Base-by-base conservation (phyloP, 2,329 filamentous ascomycete species). In the Rutstroemia sydowiana region DNA sequence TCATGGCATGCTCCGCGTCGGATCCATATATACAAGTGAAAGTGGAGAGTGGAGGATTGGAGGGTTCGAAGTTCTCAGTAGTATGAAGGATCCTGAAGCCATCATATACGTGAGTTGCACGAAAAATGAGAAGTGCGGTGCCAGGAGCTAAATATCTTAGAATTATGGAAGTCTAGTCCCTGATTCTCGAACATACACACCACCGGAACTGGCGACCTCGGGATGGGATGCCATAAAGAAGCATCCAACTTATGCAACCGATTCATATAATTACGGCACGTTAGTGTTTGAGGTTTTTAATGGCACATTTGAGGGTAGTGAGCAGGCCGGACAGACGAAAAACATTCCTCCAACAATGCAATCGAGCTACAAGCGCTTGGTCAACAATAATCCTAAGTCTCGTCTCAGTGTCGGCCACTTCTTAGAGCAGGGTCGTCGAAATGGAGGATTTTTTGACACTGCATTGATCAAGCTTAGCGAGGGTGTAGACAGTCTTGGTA, bases 11-110 rank as follows among this genome's bases (percentile, higher is more conserved):
- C 74, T 98, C 48, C 84, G 88, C 56, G 86, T 88, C 18, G 87
- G 87, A 0, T 95, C 92, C 0, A 77, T 98, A 58, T 98, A 91
- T 69, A 93, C 88, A 3, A 90, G 89, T 55, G 92, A 97, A 66
- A 96, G 93, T 65, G 93, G 93, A 53, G 93, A 98, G 71, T 98
- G 93, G 93, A 97, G 95, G 65, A 73, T 98, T 2, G 91, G 87
- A 18, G 93, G 93, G 0, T 95, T 98, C 61, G 93, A 98, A 60
- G 79, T 95, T 5, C 70, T 97, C 54, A 97, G 91, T 70, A 96
- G 87, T 34, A 84, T 97, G 71, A 97, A 96, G 64, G 93, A 97
- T 52, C 91, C 97, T 56, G 89, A 97, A 61, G 89, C 91, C 9
- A 76, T 95, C 44, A 91, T 98, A 64, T 96, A 95, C 66, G 85